phyloP scores from a whole-genome alignment of 148 eudicot genomes.

The Gaultheria prostrata region DNA sequence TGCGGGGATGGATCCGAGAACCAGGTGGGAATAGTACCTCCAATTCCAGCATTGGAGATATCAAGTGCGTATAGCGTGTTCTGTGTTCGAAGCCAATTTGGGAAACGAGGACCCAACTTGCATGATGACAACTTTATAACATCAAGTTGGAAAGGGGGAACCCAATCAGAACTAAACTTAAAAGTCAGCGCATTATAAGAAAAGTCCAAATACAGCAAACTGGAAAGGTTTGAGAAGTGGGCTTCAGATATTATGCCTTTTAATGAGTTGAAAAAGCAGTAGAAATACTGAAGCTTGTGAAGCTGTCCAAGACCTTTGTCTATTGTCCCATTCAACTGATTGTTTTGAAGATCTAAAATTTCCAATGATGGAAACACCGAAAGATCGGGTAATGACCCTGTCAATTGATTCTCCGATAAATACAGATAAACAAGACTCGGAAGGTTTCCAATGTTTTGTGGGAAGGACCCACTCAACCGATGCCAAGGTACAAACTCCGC shows the following conservation, averaged over 20 bases:
- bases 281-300: slow-evolving; percentile 18
- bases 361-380: slow-evolving; percentile 15
- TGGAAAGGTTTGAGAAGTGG: slow-evolving; percentile 19
- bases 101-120: slow-evolving; percentile 21
- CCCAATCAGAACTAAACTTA: background rate
- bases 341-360: slow-evolving; percentile 6
- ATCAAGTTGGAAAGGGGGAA: slow-evolving; percentile 21
- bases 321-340: slow-evolving; percentile 20
- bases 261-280: slow-evolving; percentile 21
- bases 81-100: slow-evolving; percentile 20
- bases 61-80: background rate
- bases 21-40: slow-evolving; percentile 3
- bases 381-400: slow-evolving; percentile 20
- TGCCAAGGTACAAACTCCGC: background rate
- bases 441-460: background rate
- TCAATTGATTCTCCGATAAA: background rate
- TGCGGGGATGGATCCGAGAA: background rate
- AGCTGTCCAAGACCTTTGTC: slow-evolving; percentile 24
- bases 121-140: slow-evolving; percentile 2
- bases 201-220: background rate
- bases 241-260: slow-evolving; percentile 21
- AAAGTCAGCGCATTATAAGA: background rate
- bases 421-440: background rate
- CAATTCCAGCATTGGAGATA: background rate
- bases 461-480: slow-evolving; percentile 1